These are phyloP conservation scores for Xylariaceae sp. DNA, from an alignment of 2,329 filamentous ascomycete species.

Conservation along the genomic window DNA sequence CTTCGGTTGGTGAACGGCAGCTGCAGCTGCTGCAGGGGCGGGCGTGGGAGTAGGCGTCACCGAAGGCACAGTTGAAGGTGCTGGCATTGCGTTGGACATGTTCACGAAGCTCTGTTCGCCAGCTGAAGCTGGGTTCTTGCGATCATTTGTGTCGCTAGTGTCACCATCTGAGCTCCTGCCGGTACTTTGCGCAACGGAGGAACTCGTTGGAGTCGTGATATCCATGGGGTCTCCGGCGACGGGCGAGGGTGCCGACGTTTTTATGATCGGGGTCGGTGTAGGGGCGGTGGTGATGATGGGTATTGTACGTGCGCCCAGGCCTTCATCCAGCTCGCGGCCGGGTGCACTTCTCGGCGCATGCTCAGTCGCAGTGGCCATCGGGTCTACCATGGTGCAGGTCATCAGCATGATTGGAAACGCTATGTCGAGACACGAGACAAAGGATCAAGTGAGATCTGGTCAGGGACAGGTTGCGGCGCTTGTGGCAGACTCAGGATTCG, in stretches of 20 bases:
- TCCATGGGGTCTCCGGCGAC: constrained; percentile 66
- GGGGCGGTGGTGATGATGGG: constrained; percentile 51
- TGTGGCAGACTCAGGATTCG: neutral
- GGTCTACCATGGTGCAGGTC: constrained; percentile 44
- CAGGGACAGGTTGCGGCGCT: neutral
- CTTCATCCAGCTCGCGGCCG: constrained; percentile 50
- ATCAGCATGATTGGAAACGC: constrained; percentile 33
- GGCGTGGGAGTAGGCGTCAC: constrained; percentile 44
- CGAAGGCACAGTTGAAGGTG: constrained; percentile 25
- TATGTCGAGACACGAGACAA: constrained; percentile 31
- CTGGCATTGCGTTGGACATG: constrained; percentile 52
- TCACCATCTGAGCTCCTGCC: constrained; percentile 53
- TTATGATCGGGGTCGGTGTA: constrained; percentile 58
- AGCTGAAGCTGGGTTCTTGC: constrained; percentile 46
- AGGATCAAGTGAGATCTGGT: constrained; percentile 24
- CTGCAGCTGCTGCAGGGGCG: constrained; percentile 64
- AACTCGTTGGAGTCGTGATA: constrained; percentile 59
- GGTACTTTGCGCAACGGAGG: constrained; percentile 49
- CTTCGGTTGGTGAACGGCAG: constrained; percentile 89
- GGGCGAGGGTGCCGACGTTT: constrained; percentile 62
- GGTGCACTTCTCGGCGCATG: constrained; percentile 52
- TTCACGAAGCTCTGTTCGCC: constrained; percentile 45
- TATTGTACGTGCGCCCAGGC: constrained; percentile 59
- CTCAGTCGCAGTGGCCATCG: constrained; percentile 61
- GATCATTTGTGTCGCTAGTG: constrained; percentile 45